Evolutionary conservation across 352 stramenopile genomes (phyloP).

Genomic region (Salisapilia sapeloensis): DNA sequence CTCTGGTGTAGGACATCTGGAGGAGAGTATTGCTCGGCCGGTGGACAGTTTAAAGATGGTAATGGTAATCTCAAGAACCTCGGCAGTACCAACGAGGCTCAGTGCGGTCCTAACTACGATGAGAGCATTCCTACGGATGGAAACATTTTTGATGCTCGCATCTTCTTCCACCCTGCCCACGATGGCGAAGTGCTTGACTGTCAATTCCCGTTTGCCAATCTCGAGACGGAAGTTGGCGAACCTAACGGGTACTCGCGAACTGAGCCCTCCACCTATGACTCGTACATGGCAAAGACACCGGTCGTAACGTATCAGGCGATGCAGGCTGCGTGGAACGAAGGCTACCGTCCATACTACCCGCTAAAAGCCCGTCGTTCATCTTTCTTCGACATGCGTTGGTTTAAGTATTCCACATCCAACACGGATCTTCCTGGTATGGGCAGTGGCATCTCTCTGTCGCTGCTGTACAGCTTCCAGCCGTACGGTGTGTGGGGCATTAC

Average conservation of each 20-base stretch:
- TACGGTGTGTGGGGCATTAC: constrained; percentile 63
- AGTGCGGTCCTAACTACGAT: constrained; percentile 31
- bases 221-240: constrained; percentile 19
- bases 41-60: constrained; percentile 30
- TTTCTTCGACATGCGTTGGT: constrained; percentile 82
- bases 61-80: constrained; percentile 13
- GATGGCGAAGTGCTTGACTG: constrained; percentile 64
- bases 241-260: constrained; percentile 20
- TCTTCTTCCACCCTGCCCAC: constrained; percentile 57
- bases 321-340: constrained; percentile 21
- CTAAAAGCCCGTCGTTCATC: constrained; percentile 60
- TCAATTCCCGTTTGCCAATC: constrained; percentile 68
- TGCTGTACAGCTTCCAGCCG: constrained; percentile 55
- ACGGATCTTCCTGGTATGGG: constrained; percentile 24
- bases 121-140: constrained; percentile 24
- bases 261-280: constrained; percentile 22
- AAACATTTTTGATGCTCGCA: constrained; percentile 50
- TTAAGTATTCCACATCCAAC: constrained; percentile 39
- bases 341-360: constrained; percentile 81
- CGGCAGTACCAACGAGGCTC: too few species aligned
- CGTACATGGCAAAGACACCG: constrained; percentile 14
- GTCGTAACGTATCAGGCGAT: constrained; percentile 55
- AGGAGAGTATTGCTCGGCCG: constrained; percentile 45
- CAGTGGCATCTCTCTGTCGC: constrained; percentile 23
- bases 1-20: constrained; percentile 58